A percentile compares a stretch with the other conserved stretches of the same genome.
phyloP scores from a whole-genome alignment of 345 rosid genomes.

The Moricandia arvensis region DNA sequence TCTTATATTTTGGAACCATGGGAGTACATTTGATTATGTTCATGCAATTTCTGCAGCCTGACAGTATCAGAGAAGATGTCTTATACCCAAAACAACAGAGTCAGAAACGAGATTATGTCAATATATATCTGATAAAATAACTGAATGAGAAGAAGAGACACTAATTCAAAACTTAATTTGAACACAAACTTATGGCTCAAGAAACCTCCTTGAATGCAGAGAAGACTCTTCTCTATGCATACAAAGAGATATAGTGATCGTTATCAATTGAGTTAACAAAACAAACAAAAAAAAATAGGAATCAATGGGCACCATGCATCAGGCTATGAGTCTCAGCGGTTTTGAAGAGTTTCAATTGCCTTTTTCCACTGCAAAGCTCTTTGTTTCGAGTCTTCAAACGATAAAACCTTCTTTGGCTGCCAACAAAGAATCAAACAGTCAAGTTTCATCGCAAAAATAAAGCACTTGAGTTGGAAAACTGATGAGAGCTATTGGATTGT shows the following conservation, averaged over 20 bases:
- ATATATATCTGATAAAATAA: neutral
- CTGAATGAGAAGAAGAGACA: neutral
- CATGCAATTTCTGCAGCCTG: neutral
- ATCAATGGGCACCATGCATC: slow-evolving; percentile 6
- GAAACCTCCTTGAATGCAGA: neutral
- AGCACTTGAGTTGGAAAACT: no score
- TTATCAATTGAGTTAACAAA: neutral
- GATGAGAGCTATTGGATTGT: neutral
- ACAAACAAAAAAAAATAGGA: neutral
- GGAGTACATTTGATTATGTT: neutral
- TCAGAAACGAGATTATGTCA: neutral
- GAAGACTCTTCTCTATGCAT: neutral
- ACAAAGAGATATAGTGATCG: neutral
- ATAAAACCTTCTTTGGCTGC: slow-evolving; percentile 83
- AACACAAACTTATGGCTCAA: neutral
- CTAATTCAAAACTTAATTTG: neutral
- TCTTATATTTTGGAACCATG: no score
- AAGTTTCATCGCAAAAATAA: neutral
- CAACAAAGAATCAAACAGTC: slow-evolving; percentile 7
- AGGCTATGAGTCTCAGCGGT: slow-evolving; percentile 41
- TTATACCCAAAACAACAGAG: neutral
- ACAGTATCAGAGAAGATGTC: neutral
- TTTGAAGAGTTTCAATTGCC: slow-evolving; percentile 89
- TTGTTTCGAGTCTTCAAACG: slow-evolving; percentile 87
- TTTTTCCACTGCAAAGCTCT: slow-evolving; percentile 95